Conservation (phyloP, 176 grass and related monocot genomes). For the Aegilops sharonensis region DNA sequence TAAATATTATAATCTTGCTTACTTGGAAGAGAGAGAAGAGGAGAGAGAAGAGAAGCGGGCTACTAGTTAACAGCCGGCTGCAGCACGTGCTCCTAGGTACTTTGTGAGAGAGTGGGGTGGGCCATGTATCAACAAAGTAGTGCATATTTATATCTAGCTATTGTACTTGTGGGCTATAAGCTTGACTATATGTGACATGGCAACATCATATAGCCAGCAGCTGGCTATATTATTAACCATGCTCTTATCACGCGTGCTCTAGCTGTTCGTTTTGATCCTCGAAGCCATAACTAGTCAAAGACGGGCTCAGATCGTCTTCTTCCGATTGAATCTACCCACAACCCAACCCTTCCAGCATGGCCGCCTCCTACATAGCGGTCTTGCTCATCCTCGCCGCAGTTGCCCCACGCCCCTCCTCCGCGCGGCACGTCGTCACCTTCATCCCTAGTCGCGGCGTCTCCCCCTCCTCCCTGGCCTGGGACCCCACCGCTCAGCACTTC, state of each 20-base stretch:
- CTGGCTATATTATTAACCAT: too few species aligned
- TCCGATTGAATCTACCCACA: slow-evolving; percentile 5
- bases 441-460: slow-evolving; percentile 14
- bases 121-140: too few species aligned
- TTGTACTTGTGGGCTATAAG: too few species aligned
- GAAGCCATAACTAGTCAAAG: neutral
- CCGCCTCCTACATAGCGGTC: neutral
- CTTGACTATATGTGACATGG: too few species aligned
- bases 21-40: too few species aligned
- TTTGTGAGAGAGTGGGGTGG: too few species aligned
- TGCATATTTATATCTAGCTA: too few species aligned
- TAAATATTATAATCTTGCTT: too few species aligned
- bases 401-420: slow-evolving; percentile 17
- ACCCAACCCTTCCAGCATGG: slow-evolving; percentile 14
- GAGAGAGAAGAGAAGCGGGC: too few species aligned
- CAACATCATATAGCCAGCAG: too few species aligned
- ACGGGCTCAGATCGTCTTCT: neutral
- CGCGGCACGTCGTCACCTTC: slow-evolving; percentile 60
- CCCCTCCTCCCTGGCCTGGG: slow-evolving; percentile 68
- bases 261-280: neutral
- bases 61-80: too few species aligned
- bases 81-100: too few species aligned
- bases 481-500: slow-evolving; percentile 71
- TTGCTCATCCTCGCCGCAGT: slow-evolving; percentile 34
- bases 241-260: neutral